Conservation (phyloP, 2,329 filamentous ascomycete species). For the Teratosphaeria zuluensis region DNA sequence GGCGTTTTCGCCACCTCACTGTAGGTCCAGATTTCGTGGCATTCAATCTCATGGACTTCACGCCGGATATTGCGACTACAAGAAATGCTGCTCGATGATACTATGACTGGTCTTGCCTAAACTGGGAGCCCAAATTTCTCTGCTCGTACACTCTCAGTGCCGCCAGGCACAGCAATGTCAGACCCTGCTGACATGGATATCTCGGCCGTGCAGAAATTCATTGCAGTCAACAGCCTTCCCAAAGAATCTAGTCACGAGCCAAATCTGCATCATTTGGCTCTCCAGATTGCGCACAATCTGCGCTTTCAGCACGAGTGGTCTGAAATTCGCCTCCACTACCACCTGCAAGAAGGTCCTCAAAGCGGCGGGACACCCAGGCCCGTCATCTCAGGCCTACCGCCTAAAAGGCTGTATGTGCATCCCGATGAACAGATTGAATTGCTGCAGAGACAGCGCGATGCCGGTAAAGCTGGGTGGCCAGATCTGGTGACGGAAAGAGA, state of each 20-base stretch:
- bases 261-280: conserved; percentile 40
- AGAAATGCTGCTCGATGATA: background rate
- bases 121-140: background rate
- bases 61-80: background rate
- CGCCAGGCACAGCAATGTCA: background rate
- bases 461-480: conserved; percentile 23
- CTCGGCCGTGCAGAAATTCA: background rate
- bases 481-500: conserved; percentile 44
- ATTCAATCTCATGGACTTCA: background rate
- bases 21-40: background rate
- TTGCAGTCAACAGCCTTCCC: background rate
- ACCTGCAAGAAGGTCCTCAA: conserved; percentile 5
- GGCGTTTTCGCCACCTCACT: background rate
- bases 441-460: conserved; percentile 44
- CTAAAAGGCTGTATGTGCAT: conserved; percentile 64
- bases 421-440: conserved; percentile 73
- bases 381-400: conserved; percentile 63
- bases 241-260: background rate
- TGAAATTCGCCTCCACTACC: conserved; percentile 43
- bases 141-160: background rate
- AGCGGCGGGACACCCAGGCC: conserved; percentile 44
- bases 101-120: background rate
- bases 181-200: background rate
- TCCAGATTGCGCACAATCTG: conserved; percentile 60
- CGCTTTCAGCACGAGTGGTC: conserved; percentile 69